Base-by-base conservation (phyloP, 768 basidiomycete species). In the Russula sp. region DNA sequence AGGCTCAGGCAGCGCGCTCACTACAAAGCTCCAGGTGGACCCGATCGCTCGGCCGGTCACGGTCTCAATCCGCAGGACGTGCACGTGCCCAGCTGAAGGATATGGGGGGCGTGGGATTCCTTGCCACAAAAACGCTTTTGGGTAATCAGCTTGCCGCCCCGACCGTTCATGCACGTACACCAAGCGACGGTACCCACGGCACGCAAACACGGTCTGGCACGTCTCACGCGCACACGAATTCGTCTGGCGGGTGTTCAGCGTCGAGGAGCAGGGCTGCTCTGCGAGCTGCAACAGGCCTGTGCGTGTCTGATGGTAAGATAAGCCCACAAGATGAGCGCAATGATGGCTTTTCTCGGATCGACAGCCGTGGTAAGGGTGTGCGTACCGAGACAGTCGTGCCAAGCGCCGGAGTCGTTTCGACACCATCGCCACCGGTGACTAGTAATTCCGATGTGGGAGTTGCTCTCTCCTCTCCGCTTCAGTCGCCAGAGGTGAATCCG, bases 71-170 rank as follows among this genome's bases (percentile, higher is more conserved):
- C 2, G 74, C 84, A 49, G 79, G 80, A 2, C 70, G 71, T 40
- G 64, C 73, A 36, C 72, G 49, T 24, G 71, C 51, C 51, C 68
- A 14, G 50, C 72, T 50, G 70, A 73, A 67, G 63, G 72, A 63
- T 71, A 46, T 69, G 76, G 75, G 71, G 24, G 69, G 70, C 32
- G 69, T 90, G 54, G 85, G 86, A 61, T 84, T 83, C 67, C 79
- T 92, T 53, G 82, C 88, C 11, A 84, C 86, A 3, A 81, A 84
- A 22, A 85, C 88, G 0, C 77, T 86, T 42, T 77, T 90, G 1
- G 89, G 89, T 5, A 83, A 79, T 67, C 89, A 91, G 75, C 75
- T 79, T 49, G 69, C 80, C 22, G 78, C 83, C 34, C 84, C 87
- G 0, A 75, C 75, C 22, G 70, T 77, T 28, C 72, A 74, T 60